These are phyloP conservation scores for Candida anglica DNA, from an alignment of 805 yeast genomes.

Conservation along the genomic window DNA sequence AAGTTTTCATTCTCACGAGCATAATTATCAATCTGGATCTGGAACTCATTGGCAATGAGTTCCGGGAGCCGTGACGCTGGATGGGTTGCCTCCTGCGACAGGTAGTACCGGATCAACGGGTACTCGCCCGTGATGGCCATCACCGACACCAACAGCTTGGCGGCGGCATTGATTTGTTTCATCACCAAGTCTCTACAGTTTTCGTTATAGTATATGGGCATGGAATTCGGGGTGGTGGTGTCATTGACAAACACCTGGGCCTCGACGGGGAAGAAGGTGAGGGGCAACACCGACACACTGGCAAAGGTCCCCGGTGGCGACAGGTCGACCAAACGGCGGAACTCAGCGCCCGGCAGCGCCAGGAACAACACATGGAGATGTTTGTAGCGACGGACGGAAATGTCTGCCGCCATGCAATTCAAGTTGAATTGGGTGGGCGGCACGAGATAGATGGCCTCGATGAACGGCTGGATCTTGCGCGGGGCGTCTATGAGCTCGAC, in stretches of 20 bases:
- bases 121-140: conserved; percentile 83
- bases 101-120: conserved; percentile 77
- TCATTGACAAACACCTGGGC: conserved; percentile 68
- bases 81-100: conserved; percentile 43
- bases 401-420: conserved; percentile 76
- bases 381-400: conserved; percentile 67
- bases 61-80: conserved; percentile 60
- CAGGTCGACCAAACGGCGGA: background rate
- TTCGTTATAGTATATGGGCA: conserved; percentile 69
- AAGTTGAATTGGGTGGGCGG: conserved; percentile 66
- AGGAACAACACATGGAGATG: conserved; percentile 70
- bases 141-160: conserved; percentile 62
- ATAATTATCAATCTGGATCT: conserved; percentile 67
- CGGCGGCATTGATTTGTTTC: conserved; percentile 54
- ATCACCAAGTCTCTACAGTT: conserved; percentile 60
- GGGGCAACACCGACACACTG: background rate
- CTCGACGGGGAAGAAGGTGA: conserved; percentile 60
- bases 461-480: conserved; percentile 57
- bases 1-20: conserved; percentile 65
- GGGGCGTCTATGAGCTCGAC: conserved; percentile 60
- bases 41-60: conserved; percentile 70
- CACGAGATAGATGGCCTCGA: conserved; percentile 78
- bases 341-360: conserved; percentile 38
- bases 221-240: conserved; percentile 44
- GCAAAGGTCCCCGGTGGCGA: background rate